A percentile compares a stretch with the other conserved stretches of the same genome.
phyloP scores from a whole-genome alignment of 2,329 filamentous ascomycete species.

The Pseudogymnoascus destructans region DNA sequence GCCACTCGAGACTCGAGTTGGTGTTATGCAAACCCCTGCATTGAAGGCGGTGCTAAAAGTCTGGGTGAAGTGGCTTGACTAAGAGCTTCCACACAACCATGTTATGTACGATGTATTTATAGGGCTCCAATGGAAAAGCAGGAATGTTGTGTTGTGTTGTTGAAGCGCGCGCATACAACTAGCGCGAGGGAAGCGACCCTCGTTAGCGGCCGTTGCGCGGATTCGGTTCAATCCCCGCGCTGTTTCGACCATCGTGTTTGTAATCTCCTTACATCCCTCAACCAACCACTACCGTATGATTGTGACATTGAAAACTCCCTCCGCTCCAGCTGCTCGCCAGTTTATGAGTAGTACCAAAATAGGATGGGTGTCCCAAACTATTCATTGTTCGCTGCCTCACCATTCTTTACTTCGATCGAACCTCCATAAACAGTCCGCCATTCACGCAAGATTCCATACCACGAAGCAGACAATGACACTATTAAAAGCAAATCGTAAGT shows the following conservation, averaged over 20 bases:
- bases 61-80: neutral
- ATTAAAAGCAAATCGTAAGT: neutral
- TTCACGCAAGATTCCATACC: neutral
- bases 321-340: neutral
- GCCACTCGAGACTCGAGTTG: neutral
- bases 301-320: neutral
- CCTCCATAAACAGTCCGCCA: neutral
- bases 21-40: neutral
- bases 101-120: neutral
- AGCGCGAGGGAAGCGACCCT: neutral
- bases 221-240: neutral
- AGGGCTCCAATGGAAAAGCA: neutral
- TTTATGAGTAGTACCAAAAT: neutral
- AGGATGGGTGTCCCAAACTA: neutral
- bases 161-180: neutral
- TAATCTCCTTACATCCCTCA: neutral
- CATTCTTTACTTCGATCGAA: neutral
- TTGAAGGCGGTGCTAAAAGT: neutral
- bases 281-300: neutral
- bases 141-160: neutral
- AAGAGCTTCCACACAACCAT: neutral
- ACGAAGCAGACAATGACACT: neutral
- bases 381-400: neutral
- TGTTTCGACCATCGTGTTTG: neutral
- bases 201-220: neutral